Conservation (phyloP, 2,329 filamentous ascomycete genomes). For the Fusarium avenaceum region DNA sequence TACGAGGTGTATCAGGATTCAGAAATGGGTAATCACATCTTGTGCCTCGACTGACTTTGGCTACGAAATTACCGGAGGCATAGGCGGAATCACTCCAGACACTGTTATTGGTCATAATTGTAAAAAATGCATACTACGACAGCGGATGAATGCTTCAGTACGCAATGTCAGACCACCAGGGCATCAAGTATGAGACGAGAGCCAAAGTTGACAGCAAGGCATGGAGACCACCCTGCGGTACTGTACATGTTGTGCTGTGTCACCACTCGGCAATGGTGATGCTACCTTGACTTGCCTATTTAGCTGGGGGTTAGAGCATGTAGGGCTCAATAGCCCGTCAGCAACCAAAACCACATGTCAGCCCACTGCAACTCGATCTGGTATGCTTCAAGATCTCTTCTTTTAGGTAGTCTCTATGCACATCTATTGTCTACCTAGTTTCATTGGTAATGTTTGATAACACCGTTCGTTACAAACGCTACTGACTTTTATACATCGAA, state of each 20-base stretch:
- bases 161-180: background rate
- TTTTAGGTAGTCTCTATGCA: background rate
- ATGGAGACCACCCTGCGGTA: background rate
- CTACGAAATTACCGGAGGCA: background rate
- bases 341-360: conserved; percentile 28
- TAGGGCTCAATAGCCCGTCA: conserved; percentile 33
- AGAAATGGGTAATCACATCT: background rate
- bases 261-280: conserved; percentile 33
- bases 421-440: background rate
- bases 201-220: background rate
- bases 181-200: background rate
- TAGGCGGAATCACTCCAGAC: background rate
- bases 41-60: background rate
- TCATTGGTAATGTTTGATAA: conserved; percentile 3
- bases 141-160: background rate
- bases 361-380: conserved; percentile 16
- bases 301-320: conserved; percentile 8
- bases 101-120: background rate
- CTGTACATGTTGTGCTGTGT: conserved; percentile 19
- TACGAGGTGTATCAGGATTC: too few relatives aligned
- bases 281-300: conserved; percentile 7
- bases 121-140: background rate
- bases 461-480: background rate
- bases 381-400: conserved; percentile 1
- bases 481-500: background rate